These are phyloP conservation scores for Hibiscus syriacus DNA, from an alignment of 345 rosid genomes.

Conservation along the genomic window DNA sequence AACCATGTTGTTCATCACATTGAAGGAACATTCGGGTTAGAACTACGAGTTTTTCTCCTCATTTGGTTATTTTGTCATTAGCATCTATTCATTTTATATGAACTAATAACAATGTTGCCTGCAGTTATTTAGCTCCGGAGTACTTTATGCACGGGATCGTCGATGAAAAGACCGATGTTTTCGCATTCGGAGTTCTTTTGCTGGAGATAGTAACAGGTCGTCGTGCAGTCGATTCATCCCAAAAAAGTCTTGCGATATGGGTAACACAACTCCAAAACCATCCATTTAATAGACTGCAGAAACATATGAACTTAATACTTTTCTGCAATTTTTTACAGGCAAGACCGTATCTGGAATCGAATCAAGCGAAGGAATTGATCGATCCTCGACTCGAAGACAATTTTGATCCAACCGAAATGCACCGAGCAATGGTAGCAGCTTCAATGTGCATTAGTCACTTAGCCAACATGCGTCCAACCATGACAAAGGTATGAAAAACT, in stretches of 20 bases:
- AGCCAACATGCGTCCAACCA: slow-evolving; percentile 62
- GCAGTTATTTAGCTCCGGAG: slow-evolving; percentile 89
- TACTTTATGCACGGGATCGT: slow-evolving; percentile 94
- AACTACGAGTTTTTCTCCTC: background rate
- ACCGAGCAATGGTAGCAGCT: slow-evolving; percentile 58
- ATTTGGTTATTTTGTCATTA: background rate
- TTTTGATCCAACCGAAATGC: slow-evolving; percentile 51
- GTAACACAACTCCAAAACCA: slow-evolving; percentile 33
- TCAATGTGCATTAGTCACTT: slow-evolving; percentile 66
- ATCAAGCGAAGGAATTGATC: slow-evolving; percentile 32
- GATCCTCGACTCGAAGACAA: slow-evolving; percentile 56
- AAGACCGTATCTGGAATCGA: slow-evolving; percentile 58
- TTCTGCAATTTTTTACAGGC: slow-evolving; percentile 38
- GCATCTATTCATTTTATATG: background rate
- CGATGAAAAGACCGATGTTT: slow-evolving; percentile 87
- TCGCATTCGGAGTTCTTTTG: slow-evolving; percentile 76
- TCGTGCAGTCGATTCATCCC: slow-evolving; percentile 63
- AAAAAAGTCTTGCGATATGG: slow-evolving; percentile 88
- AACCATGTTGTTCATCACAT: slow-evolving; percentile 82
- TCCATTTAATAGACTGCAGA: background rate
- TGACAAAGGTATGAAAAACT: slow-evolving; percentile 43
- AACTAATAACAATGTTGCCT: background rate
- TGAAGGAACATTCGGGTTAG: slow-evolving; percentile 95
- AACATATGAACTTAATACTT: background rate
- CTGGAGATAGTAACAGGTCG: slow-evolving; percentile 92